phyloP scores from a whole-genome alignment of 306 rosid species.

The Purshia tridentata region DNA sequence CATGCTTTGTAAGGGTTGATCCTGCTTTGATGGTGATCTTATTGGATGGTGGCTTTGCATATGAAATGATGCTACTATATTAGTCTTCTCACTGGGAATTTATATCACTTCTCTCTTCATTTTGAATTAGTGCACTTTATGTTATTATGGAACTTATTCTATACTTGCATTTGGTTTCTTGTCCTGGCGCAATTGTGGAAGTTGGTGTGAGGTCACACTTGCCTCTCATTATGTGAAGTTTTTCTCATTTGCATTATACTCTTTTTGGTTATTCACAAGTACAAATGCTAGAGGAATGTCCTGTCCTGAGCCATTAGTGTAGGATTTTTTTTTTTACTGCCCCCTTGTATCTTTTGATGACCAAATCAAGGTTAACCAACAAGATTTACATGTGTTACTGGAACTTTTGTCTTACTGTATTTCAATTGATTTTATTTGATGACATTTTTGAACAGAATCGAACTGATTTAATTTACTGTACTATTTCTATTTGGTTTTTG shows the following conservation, averaged over 20 bases:
- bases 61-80: too few species aligned
- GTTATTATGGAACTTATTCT: too few species aligned
- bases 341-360: background rate
- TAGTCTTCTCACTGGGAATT: background rate
- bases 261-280: too few species aligned
- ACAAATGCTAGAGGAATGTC: too few species aligned
- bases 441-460: too few species aligned
- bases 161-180: background rate
- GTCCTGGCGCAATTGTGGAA: too few species aligned
- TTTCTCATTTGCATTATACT: too few species aligned
- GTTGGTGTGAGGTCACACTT: too few species aligned
- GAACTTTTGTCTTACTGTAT: background rate
- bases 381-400: too few species aligned
- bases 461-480: background rate
- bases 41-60: background rate
- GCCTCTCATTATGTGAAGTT: too few species aligned
- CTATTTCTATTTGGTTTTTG: background rate
- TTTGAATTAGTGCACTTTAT: background rate
- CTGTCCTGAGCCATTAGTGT: too few species aligned
- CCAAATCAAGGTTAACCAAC: background rate
- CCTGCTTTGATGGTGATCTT: background rate
- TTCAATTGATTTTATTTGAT: background rate
- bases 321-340: background rate
- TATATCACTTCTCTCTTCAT: background rate
- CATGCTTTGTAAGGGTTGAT: background rate